phyloP scores from a whole-genome alignment of 2,329 filamentous ascomycete genomes.

The Geosmithia putterillii region DNA sequence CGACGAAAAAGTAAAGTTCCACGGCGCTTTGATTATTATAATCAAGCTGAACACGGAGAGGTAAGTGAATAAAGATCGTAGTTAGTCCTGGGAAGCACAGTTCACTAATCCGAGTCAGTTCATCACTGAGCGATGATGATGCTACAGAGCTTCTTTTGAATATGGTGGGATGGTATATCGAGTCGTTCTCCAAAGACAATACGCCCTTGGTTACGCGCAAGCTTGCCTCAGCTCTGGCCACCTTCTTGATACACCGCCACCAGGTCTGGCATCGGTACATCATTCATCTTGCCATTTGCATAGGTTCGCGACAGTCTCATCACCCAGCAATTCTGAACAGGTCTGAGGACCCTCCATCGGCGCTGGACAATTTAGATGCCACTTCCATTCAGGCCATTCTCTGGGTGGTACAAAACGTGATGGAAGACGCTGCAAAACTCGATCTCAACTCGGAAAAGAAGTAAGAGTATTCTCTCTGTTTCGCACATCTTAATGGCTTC shows the following conservation, averaged over 20 bases:
- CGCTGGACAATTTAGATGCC: slow-evolving; percentile 34
- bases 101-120: slow-evolving; percentile 14
- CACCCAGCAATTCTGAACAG: neutral
- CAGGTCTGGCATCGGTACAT: slow-evolving; percentile 54
- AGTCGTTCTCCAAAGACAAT: slow-evolving; percentile 35
- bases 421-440: slow-evolving; percentile 37
- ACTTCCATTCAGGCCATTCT: slow-evolving; percentile 42
- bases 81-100: neutral
- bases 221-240: slow-evolving; percentile 63
- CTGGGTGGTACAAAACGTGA: slow-evolving; percentile 41
- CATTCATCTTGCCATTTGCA: slow-evolving; percentile 44
- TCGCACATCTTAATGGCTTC: slow-evolving; percentile 7
- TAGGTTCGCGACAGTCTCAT: slow-evolving; percentile 20
- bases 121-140: slow-evolving; percentile 42
- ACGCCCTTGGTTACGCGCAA: slow-evolving; percentile 57
- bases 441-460: slow-evolving; percentile 38
- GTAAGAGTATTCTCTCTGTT: slow-evolving; percentile 17
- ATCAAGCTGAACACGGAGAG: slow-evolving; percentile 91
- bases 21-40: slow-evolving; percentile 83
- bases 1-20: slow-evolving; percentile 74
- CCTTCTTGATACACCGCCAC: slow-evolving; percentile 63
- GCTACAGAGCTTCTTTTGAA: slow-evolving; percentile 46
- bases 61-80: slow-evolving; percentile 25
- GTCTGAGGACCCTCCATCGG: slow-evolving; percentile 13
- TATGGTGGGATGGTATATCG: slow-evolving; percentile 50